Evolutionary conservation across 495 filamentous ascomycete genomes (phyloP).

Genomic region (Penicillium ochrochloron): DNA sequence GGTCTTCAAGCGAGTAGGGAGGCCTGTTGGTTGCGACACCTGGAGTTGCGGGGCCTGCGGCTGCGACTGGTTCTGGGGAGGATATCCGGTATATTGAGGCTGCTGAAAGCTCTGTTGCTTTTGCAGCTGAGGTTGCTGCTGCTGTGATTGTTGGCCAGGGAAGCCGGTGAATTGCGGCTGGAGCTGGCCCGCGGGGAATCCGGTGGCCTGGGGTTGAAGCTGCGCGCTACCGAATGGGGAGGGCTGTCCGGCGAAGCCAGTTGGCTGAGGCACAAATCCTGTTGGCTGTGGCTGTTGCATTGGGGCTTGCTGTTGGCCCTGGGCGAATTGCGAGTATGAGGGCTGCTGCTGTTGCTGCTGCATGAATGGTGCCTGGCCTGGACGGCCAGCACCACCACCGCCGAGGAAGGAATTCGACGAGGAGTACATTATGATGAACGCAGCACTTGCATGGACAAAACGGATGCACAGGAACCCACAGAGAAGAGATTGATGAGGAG

Average conservation of each 20-base stretch:
- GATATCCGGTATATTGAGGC: constrained; percentile 48
- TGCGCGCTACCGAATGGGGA: constrained; percentile 42
- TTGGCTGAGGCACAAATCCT: constrained; percentile 56
- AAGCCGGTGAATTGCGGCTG: constrained; percentile 64
- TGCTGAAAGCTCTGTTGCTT: constrained; percentile 34
- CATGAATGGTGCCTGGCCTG: constrained; percentile 61
- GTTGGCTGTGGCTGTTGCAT: constrained; percentile 61
- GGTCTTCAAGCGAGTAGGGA: constrained; percentile 60
- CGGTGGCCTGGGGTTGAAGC: constrained; percentile 60
- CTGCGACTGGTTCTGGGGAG: constrained; percentile 42
- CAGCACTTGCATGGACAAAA: constrained; percentile 36
- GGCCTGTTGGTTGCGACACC: constrained; percentile 45
- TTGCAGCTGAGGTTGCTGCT: constrained; percentile 48
- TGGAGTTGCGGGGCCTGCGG: constrained; percentile 51
- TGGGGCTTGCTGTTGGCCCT: constrained; percentile 52
- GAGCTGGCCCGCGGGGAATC: constrained; percentile 63
- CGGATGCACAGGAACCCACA: constrained; percentile 23
- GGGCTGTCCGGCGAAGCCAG: constrained; percentile 53
- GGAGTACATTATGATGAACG: constrained; percentile 72
- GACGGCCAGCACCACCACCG: constrained; percentile 73
- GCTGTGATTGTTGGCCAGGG: constrained; percentile 50
- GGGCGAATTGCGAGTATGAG: constrained; percentile 52
- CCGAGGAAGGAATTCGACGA: constrained; percentile 84
- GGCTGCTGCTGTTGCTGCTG: constrained; percentile 50
- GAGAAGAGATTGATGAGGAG: constrained; percentile 28